Evolutionary conservation across 1,284 basidiomycete genomes (phyloP), one percentile per base, ranked within the genome.

Genomic region (Trametes pubescens): DNA sequence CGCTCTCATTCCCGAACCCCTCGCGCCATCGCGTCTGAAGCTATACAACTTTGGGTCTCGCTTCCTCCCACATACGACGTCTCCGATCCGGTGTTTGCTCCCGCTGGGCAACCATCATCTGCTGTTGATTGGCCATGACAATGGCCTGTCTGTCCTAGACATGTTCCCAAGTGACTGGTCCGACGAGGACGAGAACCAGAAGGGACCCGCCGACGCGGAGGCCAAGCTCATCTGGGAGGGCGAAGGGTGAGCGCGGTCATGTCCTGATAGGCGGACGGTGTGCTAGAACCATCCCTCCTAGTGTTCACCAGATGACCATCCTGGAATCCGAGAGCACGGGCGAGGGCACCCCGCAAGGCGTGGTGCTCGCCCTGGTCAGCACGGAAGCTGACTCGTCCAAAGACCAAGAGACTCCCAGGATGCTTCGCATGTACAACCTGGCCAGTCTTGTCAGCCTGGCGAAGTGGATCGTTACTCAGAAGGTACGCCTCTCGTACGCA

Each of bases 401-500:
- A 37, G 79, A 80, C 26, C 78, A 87, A 52, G 90, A 92, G 66
- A 73, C 80, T 4, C 71, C 81, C 38, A 81, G 87, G 47, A 79
- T 81, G 7, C 74, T 93, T 51, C 84, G 92, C 37, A 93, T 94
- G 91, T 94, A 94, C 72, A 94, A 88, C 70, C 80, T 94, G 22
- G 79, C 86, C 11, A 92, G 91, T 72, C 77, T 94, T 6, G 83
- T 84, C 16, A 92, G 84, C 69, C 80, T 94, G 11, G 91, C 89
- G 1, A 88, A 87, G 71, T 93, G 89, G 89, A 81, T 86, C 0
- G 77, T 88, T 18, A 78, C 86, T 11, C 86, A 89, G 65, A 89
- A 87, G 76, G 92, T 89, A 43, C 34, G 59, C 24, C 18, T 40
- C 16, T 21, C n/a, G 24, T 16, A 64, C 34, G 55, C 22, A 18